phyloP scores from a whole-genome alignment of 2,329 filamentous ascomycete genomes.

The Colletotrichum sp. region DNA sequence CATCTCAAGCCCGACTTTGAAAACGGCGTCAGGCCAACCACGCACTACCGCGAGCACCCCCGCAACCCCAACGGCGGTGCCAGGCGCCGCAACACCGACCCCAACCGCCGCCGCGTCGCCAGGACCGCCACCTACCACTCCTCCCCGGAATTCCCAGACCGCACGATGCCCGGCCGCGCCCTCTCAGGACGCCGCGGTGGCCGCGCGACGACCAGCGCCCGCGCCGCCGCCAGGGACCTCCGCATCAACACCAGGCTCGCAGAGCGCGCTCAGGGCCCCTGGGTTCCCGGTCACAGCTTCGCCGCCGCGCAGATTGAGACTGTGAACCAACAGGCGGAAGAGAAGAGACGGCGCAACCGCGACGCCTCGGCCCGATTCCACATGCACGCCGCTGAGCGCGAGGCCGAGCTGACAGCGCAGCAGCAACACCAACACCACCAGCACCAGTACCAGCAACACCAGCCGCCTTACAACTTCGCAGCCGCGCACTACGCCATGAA shows the following conservation, averaged over 20 bases:
- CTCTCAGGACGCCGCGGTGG: conserved; percentile 38
- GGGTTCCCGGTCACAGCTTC: neutral
- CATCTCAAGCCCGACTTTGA: conserved; percentile 72
- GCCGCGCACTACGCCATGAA: neutral
- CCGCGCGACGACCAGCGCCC: conserved; percentile 30
- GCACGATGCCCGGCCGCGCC: conserved; percentile 33
- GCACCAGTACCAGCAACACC: neutral
- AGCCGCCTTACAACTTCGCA: conserved; percentile 1
- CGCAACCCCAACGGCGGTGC: neutral
- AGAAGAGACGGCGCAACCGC: neutral
- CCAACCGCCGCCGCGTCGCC: conserved; percentile 16
- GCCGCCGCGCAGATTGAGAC: neutral
- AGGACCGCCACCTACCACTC: conserved; percentile 20
- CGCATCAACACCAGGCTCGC: neutral
- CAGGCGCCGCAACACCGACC: neutral
- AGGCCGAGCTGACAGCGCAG: neutral
- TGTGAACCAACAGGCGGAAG: neutral
- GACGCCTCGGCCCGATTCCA: neutral
- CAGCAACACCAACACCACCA: neutral
- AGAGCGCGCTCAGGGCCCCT: neutral
- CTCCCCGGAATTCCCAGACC: conserved; percentile 24
- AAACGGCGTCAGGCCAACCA: conserved; percentile 84
- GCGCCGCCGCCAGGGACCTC: neutral
- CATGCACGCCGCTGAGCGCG: neutral
- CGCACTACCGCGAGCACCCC: conserved; percentile 58